A percentile compares a stretch with the other conserved stretches of the same genome.
These are phyloP conservation scores for Pichia sp. DNA, from an alignment of 1,139 yeast species.

Conservation along the genomic window DNA sequence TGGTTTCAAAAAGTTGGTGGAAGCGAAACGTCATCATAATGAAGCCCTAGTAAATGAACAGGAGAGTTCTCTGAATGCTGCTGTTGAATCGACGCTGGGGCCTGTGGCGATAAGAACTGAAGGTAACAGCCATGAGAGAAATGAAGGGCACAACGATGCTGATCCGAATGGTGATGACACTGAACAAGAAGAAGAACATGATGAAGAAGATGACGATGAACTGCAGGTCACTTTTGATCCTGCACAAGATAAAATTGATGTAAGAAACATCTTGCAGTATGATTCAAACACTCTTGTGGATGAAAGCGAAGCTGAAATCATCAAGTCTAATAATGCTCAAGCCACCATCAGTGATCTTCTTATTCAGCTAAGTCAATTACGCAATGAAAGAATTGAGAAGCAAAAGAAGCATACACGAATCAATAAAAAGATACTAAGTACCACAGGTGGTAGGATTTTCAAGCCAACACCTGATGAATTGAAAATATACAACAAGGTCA, in stretches of 20 bases:
- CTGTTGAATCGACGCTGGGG: too few relatives aligned
- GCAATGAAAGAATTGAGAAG: slow-evolving; percentile 34
- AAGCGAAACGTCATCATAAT: slow-evolving; percentile 26
- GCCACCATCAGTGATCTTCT: slow-evolving; percentile 51
- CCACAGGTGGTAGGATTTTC: slow-evolving; percentile 9
- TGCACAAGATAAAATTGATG: slow-evolving; percentile 28
- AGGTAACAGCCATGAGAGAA: slow-evolving; percentile 6
- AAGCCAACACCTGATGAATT: slow-evolving; percentile 40
- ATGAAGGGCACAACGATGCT: background rate
- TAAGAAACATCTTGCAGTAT: slow-evolving; percentile 48
- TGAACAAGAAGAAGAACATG: slow-evolving; percentile 7
- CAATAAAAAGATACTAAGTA: slow-evolving; percentile 7
- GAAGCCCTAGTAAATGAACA: too few relatives aligned
- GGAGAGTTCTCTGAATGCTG: too few relatives aligned
- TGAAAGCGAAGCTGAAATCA: slow-evolving; percentile 46
- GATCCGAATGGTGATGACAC: slow-evolving; percentile 1
- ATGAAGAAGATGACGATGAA: slow-evolving; percentile 10
- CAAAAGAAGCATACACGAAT: slow-evolving; percentile 11
- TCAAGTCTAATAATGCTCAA: slow-evolving; percentile 39
- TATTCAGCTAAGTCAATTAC: slow-evolving; percentile 52
- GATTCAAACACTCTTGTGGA: slow-evolving; percentile 43
- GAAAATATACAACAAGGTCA: slow-evolving; percentile 41
- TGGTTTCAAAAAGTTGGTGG: slow-evolving; percentile 47
- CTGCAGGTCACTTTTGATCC: background rate
- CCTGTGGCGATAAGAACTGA: background rate